Evolutionary conservation across 1,139 yeast species (phyloP), one percentile per base, ranked within the genome.

Genomic region (Protomyces inundatus): DNA sequence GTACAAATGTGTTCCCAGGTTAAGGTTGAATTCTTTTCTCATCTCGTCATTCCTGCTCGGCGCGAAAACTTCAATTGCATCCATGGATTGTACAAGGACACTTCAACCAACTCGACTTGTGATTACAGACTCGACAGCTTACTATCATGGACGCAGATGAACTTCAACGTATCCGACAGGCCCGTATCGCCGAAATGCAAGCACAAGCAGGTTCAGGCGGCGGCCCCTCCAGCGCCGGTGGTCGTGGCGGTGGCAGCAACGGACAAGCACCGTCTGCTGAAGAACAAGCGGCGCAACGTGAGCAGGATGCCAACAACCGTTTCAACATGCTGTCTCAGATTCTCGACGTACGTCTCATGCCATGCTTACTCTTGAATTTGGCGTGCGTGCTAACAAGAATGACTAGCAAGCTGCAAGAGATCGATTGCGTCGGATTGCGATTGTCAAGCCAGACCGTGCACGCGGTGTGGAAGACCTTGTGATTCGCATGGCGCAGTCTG

Each of bases 401-500:
- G 57, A 88, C 88, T 66, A 42, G 48, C 85, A 90, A 6, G 84
- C 82, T 61, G 98, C 98, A 0, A 81, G 96, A 61, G 98, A 93
- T 74, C 81, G 98, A 68, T 80, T 93, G 64, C 84, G 93, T 42
- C 80, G 98, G 66, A 96, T 93, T 37, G 80, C 91, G 54, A 83
- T 93, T 72, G 98, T 93, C 52, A 82, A 93, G 71, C 95, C 95
- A 1, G 98, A 93, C 65, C 80, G 98, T 63, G 98, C 96, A 0
- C 55, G n/a, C 23, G 45, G 52, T 4, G 97, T 91, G n/a, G 98
- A 93, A 72, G 85, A 86, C 68, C 84, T 91, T 71, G 77, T 93
- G 56, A 76, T 87, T 42, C 83, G 85, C 69, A 76, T 91, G 74
- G 88, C 86, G n/a, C 83, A 85, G 64, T 80, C 87, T 71, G 98